Evolutionary conservation across 257 asterid species (phyloP), one percentile per base, ranked within the genome.

Genomic region (Ajuga chamaepitys): DNA sequence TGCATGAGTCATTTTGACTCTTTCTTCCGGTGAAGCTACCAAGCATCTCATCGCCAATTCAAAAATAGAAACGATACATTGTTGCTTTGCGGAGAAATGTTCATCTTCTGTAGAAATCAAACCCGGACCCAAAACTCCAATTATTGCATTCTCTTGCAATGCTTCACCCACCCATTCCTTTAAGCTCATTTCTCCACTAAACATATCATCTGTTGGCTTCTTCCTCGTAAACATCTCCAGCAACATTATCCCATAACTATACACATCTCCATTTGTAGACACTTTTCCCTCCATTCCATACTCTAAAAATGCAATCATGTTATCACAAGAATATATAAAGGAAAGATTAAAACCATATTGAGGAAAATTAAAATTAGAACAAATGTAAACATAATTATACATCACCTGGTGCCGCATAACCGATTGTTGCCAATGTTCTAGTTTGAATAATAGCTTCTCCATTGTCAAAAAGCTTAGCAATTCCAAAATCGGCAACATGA

Each of bases 161-260:
- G 77, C 54, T 45, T 18, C 51, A 24, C 48, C 58, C 3, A 70
- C 75, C 77, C 78, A 74, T n/a, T 64, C 51, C 44, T 60, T 74
- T 48, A 74, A 32, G 70, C 44, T 75, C 67, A 70, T 74, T 35
- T 70, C 71, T 40, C 56, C 83, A 38, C 50, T 57, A 26, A 70
- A 74, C 62, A 78, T 46, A 5, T 47, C 77, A 11, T 66, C 69
- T 10, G 75, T 74, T 7, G 77, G 83, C 17, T 59, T 70, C 58
- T 70, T 78, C 47, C 68, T 41, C n/a, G 77, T 70, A 35, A 51
- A 22, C 12, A 42, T 46, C 24, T 46, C 53, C 53, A 46, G 2
- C 22, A 14, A 2, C 6, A 42, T 3, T 42, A 42, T 42, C 18
- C 48, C 48, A 4, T 42, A 42, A n/a, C 48, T 42, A 9, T 42